phyloP scores from a whole-genome alignment of 106 monocot species.

The Ottelia alismoides region DNA sequence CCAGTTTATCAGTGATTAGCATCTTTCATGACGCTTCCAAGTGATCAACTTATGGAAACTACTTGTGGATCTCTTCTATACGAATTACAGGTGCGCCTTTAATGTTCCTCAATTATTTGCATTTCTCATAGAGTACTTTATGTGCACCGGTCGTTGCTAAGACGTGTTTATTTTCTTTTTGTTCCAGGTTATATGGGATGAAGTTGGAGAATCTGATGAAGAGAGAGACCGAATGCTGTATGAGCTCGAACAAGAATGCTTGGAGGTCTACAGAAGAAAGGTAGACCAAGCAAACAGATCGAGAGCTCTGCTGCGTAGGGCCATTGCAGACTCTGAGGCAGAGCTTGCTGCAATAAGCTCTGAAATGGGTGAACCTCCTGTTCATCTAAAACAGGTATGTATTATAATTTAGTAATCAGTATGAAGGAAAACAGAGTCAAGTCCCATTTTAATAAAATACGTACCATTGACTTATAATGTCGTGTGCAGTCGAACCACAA shows the following conservation, averaged over 20 bases:
- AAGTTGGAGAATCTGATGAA: slow-evolving; percentile 57
- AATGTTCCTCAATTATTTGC: too few species aligned
- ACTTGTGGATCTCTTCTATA: too few species aligned
- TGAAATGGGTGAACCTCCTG: slow-evolving; percentile 31
- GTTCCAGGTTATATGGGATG: slow-evolving; percentile 72
- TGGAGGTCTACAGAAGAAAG: slow-evolving; percentile 48
- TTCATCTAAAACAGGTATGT: slow-evolving; percentile 34
- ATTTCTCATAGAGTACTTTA: too few species aligned
- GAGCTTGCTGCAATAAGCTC: slow-evolving; percentile 55
- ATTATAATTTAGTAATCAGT: neutral
- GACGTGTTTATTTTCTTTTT: too few species aligned
- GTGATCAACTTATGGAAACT: too few species aligned
- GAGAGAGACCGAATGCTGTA: slow-evolving; percentile 59
- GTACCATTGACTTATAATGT: neutral
- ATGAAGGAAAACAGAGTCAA: neutral
- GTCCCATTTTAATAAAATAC: neutral
- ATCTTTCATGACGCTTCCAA: too few species aligned
- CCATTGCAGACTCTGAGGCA: slow-evolving; percentile 53
- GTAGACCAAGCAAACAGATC: slow-evolving; percentile 41
- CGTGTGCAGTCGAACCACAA: slow-evolving; percentile 36
- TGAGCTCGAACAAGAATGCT: slow-evolving; percentile 70
- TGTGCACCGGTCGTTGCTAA: too few species aligned
- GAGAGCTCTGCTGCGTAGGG: slow-evolving; percentile 38
- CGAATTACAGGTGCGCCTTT: too few species aligned
- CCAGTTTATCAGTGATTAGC: too few species aligned